Conservation (phyloP, 345 rosid genomes). For the Lumnitzera littorea region DNA sequence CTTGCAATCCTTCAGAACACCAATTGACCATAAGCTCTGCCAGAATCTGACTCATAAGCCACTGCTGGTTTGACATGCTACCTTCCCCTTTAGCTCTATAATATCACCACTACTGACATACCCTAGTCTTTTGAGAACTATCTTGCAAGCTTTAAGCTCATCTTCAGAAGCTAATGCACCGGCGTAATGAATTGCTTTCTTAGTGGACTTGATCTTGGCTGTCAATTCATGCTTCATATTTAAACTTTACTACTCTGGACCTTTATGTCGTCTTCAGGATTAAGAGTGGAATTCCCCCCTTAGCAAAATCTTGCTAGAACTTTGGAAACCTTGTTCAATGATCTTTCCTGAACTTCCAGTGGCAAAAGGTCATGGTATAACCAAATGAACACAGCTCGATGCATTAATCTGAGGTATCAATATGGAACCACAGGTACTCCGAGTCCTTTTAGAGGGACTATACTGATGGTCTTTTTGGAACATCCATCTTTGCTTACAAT, state of each 20-base stretch:
- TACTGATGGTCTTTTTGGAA: slow-evolving; percentile 53
- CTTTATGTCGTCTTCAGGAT: slow-evolving; percentile 89
- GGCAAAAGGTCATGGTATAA: slow-evolving; percentile 79
- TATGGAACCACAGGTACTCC: slow-evolving; percentile 80
- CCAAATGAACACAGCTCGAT: slow-evolving; percentile 71
- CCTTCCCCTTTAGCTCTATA: slow-evolving; percentile 21
- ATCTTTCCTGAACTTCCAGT: slow-evolving; percentile 80
- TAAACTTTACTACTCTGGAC: slow-evolving; percentile 22
- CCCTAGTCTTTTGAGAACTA: slow-evolving; percentile 95
- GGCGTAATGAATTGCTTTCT: slow-evolving; percentile 65
- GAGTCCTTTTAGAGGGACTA: slow-evolving; percentile 54
- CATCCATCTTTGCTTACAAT: slow-evolving; percentile 48
- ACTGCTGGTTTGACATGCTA: slow-evolving; percentile 84
- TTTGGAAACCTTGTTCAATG: slow-evolving; percentile 71
- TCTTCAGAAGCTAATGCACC: slow-evolving; percentile 88
- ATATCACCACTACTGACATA: slow-evolving; percentile 13
- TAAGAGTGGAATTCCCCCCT: slow-evolving; percentile 53
- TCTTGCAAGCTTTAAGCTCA: slow-evolving; percentile 92
- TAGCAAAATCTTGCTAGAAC: slow-evolving; percentile 64
- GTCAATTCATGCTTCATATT: slow-evolving; percentile 71
- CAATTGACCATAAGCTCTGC: slow-evolving; percentile 89
- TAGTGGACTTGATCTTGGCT: slow-evolving; percentile 72
- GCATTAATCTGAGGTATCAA: slow-evolving; percentile 69
- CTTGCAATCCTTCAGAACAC: slow-evolving; percentile 70
- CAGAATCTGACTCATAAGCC: slow-evolving; percentile 86